These are phyloP conservation scores for Neofusicoccum sp. DNA, from an alignment of 2,329 filamentous ascomycete species.

Conservation along the genomic window DNA sequence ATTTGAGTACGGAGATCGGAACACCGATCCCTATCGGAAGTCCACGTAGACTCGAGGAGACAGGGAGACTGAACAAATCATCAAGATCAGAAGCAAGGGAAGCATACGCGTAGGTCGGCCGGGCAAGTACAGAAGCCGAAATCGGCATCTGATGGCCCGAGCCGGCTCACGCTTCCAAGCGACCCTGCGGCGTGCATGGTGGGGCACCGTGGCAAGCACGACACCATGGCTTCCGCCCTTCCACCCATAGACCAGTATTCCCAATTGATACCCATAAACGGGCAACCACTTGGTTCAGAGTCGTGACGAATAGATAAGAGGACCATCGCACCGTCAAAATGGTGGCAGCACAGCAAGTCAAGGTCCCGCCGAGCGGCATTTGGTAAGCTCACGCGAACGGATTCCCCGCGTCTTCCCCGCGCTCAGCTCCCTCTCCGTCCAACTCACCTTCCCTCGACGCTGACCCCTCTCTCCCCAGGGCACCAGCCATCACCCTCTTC, in stretches of 20 bases:
- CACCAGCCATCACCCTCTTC: constrained; percentile 48
- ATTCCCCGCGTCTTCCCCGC: background rate
- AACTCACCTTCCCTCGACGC: background rate
- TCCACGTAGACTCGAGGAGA: too few species aligned
- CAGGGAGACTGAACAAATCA: too few species aligned
- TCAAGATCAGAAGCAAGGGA: too few species aligned
- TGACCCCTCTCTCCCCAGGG: background rate
- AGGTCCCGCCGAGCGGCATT: constrained; percentile 16
- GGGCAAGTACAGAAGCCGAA: background rate
- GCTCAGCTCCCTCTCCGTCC: background rate
- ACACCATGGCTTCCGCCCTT: background rate
- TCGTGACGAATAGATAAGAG: background rate
- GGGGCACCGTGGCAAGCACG: background rate
- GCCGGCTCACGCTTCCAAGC: background rate
- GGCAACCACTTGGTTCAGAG: background rate
- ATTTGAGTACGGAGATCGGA: too few species aligned
- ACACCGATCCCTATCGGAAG: too few species aligned
- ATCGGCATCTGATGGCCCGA: background rate
- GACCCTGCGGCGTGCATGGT: background rate
- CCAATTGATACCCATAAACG: background rate
- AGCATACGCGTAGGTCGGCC: constrained; percentile 1
- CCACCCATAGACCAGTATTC: background rate
- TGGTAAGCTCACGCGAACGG: constrained; percentile 12
- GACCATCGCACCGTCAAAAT: background rate
- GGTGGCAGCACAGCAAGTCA: constrained; percentile 2